Evolutionary conservation across 1,284 basidiomycete genomes (phyloP), one percentile per base, ranked within the genome.

Genomic region (Naganishia liquefaciens): DNA sequence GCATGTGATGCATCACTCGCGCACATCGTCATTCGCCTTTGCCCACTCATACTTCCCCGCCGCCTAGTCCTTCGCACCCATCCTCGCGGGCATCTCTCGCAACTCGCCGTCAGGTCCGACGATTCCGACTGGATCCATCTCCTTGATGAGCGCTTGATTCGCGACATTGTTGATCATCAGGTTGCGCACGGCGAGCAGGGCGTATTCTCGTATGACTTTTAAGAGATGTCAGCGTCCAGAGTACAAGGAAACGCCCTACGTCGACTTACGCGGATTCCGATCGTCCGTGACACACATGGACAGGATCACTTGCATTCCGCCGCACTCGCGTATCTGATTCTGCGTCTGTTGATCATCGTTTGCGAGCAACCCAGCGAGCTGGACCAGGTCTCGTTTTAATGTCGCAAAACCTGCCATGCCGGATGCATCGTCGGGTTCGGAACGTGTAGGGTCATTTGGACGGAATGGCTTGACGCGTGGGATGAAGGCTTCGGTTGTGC

Each of bases 211-310:
- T 52, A 96, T 80, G 79, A 91, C 92, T 93, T 72, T 23, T 3
- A 33, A 11, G 21, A 9, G 33, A 25, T 21, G 28, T 44, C 3
- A 3, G 43, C 70, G 46, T 28, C 23, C 3, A 3, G 15, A 44
- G 6, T 13, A 47, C 53, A 33, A 40, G 21, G 46, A 11, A 9
- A 9, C 7, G 28, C 25, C 19, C 44, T 4, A 25, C n/a, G 10
- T 23, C 27, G 2, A 84, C 87, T 76, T 75, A 94, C 92, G 93
- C 46, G 91, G 90, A 77, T 94, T 95, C 64, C 87, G 80, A 71
- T 93, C 91, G 75, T 96, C 92, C 28, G 92, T 82, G 25, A 91
- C 89, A 75, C 91, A 94, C 79, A 93, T 81, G 70, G 88, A 87
- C 82, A 95, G 85, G 6, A 95, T 83, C 47, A 91, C 83, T 62